These are phyloP conservation scores for Boletellus sp. DNA, from an alignment of 768 basidiomycete species.

Conservation along the genomic window DNA sequence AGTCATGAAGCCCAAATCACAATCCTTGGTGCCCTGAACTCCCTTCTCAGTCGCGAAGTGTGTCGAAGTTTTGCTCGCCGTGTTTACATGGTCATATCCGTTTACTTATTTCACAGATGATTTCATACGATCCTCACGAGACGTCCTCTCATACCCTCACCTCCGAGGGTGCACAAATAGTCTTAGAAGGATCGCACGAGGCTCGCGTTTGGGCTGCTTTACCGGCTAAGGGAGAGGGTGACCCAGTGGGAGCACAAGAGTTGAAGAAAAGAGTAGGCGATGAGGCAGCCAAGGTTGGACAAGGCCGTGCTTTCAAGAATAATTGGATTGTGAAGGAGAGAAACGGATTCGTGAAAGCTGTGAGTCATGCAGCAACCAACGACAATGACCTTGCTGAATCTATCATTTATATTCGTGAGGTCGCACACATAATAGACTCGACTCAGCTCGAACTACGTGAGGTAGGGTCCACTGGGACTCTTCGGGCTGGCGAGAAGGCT, in stretches of 20 bases:
- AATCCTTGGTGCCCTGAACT: slow-evolving; percentile 90
- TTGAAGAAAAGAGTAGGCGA: slow-evolving; percentile 78
- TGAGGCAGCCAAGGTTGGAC: slow-evolving; percentile 89
- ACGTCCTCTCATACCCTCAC: slow-evolving; percentile 70
- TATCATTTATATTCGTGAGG: slow-evolving; percentile 39
- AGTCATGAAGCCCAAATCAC: slow-evolving; percentile 77
- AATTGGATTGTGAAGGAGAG: slow-evolving; percentile 95
- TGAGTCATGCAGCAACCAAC: slow-evolving; percentile 37
- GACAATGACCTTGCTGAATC: not conserved
- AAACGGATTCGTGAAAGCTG: slow-evolving; percentile 79
- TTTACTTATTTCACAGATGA: slow-evolving; percentile 56
- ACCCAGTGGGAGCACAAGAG: slow-evolving; percentile 60
- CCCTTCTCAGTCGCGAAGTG: slow-evolving; percentile 81
- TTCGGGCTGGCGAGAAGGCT: slow-evolving; percentile 72
- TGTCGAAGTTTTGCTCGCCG: slow-evolving; percentile 22
- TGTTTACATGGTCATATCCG: slow-evolving; percentile 2
- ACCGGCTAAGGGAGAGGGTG: slow-evolving; percentile 64
- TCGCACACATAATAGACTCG: slow-evolving; percentile 60
- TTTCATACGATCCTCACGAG: slow-evolving; percentile 76
- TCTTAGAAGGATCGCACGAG: slow-evolving; percentile 86
- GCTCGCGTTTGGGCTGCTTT: slow-evolving; percentile 89
- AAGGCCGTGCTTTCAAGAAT: slow-evolving; percentile 94
- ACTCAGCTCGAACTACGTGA: slow-evolving; percentile 75
- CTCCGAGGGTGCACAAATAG: slow-evolving; percentile 78
- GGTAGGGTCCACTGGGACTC: slow-evolving; percentile 67